These are phyloP conservation scores for Phialophora chinensis DNA, from an alignment of 2,329 filamentous ascomycete genomes.

Conservation along the genomic window DNA sequence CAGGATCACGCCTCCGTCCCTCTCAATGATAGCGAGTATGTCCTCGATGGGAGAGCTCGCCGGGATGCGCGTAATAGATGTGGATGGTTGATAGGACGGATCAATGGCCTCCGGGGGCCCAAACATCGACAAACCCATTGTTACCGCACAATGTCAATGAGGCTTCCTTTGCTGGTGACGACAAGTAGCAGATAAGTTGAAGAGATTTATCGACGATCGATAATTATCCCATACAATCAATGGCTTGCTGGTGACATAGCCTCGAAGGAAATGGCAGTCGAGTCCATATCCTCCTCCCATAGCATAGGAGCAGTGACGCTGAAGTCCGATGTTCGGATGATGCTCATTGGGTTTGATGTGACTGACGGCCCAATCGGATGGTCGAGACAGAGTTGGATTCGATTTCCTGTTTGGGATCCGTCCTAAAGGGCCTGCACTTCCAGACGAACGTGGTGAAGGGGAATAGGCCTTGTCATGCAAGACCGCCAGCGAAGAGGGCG, in stretches of 20 bases:
- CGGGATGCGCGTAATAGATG: slow-evolving; percentile 39
- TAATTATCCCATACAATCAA: neutral
- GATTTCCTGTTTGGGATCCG: slow-evolving; percentile 6
- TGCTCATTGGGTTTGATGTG: neutral
- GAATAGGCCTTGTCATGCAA: neutral
- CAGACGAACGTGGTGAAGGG: neutral
- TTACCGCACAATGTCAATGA: neutral
- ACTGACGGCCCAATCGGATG: neutral
- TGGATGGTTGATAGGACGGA: slow-evolving; percentile 23
- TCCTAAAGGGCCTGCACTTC: neutral
- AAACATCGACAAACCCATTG: slow-evolving; percentile 23
- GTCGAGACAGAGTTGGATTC: slow-evolving; percentile 2
- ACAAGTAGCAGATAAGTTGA: neutral
- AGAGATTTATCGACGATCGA: neutral
- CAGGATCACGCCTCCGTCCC: slow-evolving; percentile 46
- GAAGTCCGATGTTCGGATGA: neutral
- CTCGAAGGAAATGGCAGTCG: neutral
- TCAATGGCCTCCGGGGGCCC: slow-evolving; percentile 23
- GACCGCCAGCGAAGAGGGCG: neutral
- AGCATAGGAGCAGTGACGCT: neutral
- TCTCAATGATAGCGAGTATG: slow-evolving; percentile 43
- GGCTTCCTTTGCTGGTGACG: neutral
- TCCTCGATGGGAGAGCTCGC: slow-evolving; percentile 41
- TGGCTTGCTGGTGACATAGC: neutral
- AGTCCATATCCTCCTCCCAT: neutral